Evolutionary conservation across 495 filamentous ascomycete genomes (phyloP), one percentile per base, ranked within the genome.

Genomic region (Usnea hakonensis): DNA sequence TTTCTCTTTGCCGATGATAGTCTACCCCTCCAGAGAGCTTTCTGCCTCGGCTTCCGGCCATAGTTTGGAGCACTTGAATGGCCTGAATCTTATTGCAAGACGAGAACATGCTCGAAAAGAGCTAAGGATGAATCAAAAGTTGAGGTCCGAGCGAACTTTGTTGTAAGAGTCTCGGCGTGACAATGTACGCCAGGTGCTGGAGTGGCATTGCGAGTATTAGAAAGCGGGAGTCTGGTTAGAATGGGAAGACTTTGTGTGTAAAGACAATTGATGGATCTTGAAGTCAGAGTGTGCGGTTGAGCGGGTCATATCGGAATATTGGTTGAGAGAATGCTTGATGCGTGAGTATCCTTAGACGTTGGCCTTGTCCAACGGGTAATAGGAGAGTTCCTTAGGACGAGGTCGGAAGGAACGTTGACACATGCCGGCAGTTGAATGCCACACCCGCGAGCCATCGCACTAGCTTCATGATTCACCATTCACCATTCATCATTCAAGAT

Each of bases 391-490:
- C 58, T 23, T 37, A 46, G 33, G 1, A 30, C 30, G 8, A 28
- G n/a, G n/a, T n/a, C n/a, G n/a, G n/a, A n/a, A n/a, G n/a, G n/a
- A 17, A 44, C 37, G 38, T 43, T 43, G 17, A 16, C 28, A 56
- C 26, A 26, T 43, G 13, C 52, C 60, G 60, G 60, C 60, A 62
- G 21, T 56, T 30, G 36, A 26, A 10, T 46, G 43, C 21, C n/a
- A 1, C 21, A 23, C 9, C 43, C 43, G 11, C 3, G 9, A 46
- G 41, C n/a, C 16, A 43, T n/a, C 40, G 17, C 10, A 19, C 1
- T 23, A 44, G 3, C n/a, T 46, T 2, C 43, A 46, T 13, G 1
- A 7, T 23, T 21, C n/a, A 8, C n/a, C 41, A 23, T n/a, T n/a
- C n/a, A n/a, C n/a, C n/a, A n/a, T n/a, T n/a, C n/a, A n/a, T n/a